phyloP scores from a whole-genome alignment of 2,329 filamentous ascomycete species.

The Exophiala sp. region DNA sequence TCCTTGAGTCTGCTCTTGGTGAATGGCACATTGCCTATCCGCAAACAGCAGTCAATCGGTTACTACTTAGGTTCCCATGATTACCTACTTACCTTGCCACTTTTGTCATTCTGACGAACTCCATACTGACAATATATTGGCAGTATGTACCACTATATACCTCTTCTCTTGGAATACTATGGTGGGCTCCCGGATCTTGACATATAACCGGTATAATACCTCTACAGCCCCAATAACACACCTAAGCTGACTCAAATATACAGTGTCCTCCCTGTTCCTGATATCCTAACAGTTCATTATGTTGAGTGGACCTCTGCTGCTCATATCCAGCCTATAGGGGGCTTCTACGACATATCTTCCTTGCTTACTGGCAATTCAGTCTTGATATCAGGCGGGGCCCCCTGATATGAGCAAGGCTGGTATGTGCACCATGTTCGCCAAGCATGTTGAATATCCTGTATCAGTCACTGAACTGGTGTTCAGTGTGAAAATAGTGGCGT shows the following conservation, averaged over 20 bases:
- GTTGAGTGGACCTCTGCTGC: not conserved
- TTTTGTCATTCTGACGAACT: not conserved
- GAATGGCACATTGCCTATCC: too few species aligned
- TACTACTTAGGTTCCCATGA: too few species aligned
- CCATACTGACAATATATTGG: not conserved
- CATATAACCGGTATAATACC: too few species aligned
- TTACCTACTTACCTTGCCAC: too few species aligned
- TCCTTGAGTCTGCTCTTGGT: too few species aligned
- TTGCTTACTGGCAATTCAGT: not conserved
- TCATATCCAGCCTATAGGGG: not conserved
- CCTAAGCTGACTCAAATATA: not conserved
- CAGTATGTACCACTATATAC: too few species aligned
- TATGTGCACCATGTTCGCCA: not conserved
- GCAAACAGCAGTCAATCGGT: too few species aligned
- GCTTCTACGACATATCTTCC: not conserved
- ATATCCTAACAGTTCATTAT: not conserved
- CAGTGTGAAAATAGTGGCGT: too few species aligned
- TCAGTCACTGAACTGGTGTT: not conserved
- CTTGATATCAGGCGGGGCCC: not conserved
- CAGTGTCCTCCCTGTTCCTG: not conserved
- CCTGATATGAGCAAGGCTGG: slow-evolving; percentile 1
- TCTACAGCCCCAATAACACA: not conserved
- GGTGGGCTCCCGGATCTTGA: too few species aligned
- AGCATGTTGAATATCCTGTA: not conserved
- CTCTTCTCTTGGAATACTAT: not conserved